Conservation (phyloP, 345 rosid genomes). For the Hevea brasiliensis region DNA sequence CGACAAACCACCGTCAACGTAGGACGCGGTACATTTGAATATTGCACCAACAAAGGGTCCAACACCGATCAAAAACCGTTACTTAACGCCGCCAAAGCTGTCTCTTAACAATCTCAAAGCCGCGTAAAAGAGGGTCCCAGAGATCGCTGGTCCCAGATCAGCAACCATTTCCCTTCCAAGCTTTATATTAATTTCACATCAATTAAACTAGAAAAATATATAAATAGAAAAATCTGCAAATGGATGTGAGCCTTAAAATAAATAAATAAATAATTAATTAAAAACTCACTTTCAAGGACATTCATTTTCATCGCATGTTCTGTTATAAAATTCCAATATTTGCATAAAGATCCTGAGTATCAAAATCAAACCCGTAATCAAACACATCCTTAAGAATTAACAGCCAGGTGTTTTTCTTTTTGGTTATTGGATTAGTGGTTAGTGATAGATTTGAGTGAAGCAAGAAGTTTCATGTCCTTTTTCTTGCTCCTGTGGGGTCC, state of each 20-base stretch:
- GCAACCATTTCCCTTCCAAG: slow-evolving; percentile 18
- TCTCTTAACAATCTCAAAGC: slow-evolving; percentile 30
- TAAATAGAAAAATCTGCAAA: background rate
- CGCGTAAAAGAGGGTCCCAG: slow-evolving; percentile 57
- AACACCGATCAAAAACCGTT: slow-evolving; percentile 15
- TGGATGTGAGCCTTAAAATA: background rate
- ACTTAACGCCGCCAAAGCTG: slow-evolving; percentile 27
- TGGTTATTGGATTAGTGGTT: slow-evolving; percentile 15
- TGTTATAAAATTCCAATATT: slow-evolving; percentile 8
- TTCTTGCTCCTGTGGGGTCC: slow-evolving; percentile 34
- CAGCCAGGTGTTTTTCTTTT: slow-evolving; percentile 13
- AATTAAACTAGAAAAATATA: background rate
- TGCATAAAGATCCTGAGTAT: slow-evolving; percentile 8
- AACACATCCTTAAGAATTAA: slow-evolving; percentile 5
- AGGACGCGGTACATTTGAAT: background rate
- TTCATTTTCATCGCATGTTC: slow-evolving; percentile 27
- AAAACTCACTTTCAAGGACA: slow-evolving; percentile 7
- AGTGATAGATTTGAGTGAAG: background rate
- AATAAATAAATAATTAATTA: background rate
- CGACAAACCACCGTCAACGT: background rate
- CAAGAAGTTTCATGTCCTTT: slow-evolving; percentile 16
- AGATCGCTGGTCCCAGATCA: slow-evolving; percentile 30
- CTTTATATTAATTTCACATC: background rate
- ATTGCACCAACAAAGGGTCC: slow-evolving; percentile 1
- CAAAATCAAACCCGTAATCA: slow-evolving; percentile 14